Conservation (phyloP, 257 asterid genomes). For the Rubia yunnanensis region DNA sequence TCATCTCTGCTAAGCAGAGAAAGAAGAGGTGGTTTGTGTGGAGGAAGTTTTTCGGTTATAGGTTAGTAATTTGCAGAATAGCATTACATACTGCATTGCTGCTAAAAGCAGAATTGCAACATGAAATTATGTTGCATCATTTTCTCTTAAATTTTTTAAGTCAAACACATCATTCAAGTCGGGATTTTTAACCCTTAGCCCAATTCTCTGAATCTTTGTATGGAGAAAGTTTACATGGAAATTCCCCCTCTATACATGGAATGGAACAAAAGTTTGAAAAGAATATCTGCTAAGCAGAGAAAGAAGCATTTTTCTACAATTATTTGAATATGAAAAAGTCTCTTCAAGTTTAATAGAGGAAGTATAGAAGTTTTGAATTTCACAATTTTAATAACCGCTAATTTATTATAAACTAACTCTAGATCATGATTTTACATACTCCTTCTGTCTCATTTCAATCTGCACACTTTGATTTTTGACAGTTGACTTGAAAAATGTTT, state of each 20-base stretch:
- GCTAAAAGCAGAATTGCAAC: not conserved
- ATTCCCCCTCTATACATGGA: too few species aligned
- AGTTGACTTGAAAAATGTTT: too few species aligned
- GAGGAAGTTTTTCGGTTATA: not conserved
- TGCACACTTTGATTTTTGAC: too few species aligned
- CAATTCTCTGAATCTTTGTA: not conserved
- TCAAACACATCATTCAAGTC: not conserved
- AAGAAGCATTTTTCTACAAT: too few species aligned
- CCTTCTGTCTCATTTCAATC: too few species aligned
- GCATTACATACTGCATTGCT: not conserved
- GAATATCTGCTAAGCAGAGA: too few species aligned
- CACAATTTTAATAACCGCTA: too few species aligned
- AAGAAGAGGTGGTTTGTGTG: conserved; percentile 40
- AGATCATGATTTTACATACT: too few species aligned
- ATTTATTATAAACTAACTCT: too few species aligned
- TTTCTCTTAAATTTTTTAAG: not conserved
- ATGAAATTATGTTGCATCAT: not conserved
- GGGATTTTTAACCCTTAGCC: not conserved
- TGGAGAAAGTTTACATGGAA: not conserved
- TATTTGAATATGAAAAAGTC: too few species aligned
- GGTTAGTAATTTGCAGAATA: not conserved
- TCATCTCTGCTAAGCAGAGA: conserved; percentile 62
- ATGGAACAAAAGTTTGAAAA: not conserved
- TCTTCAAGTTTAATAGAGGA: too few species aligned
- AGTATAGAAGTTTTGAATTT: too few species aligned